Evolutionary conservation across 2,329 filamentous ascomycete genomes (phyloP).

Genomic region (Teratosphaeria viscida): DNA sequence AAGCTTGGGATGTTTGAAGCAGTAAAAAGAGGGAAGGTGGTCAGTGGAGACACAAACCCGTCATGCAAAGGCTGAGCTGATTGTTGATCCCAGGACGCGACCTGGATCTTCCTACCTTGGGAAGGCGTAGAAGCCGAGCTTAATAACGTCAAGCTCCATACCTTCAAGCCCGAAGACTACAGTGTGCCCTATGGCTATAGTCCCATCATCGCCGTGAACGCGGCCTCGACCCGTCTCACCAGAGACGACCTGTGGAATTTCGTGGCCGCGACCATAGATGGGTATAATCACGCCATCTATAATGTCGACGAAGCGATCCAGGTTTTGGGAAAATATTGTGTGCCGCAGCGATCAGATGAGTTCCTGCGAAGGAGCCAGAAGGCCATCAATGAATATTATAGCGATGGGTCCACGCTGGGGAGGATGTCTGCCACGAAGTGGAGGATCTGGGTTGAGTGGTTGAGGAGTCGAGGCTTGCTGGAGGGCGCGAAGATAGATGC

Average conservation of each 20-base stretch:
- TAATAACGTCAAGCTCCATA: slow-evolving; percentile 12
- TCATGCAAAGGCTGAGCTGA: neutral
- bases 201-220: slow-evolving; percentile 22
- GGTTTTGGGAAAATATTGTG: slow-evolving; percentile 8
- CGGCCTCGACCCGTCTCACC: slow-evolving; percentile 5
- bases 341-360: slow-evolving; percentile 12
- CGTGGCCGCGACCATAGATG: slow-evolving; percentile 18
- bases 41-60: neutral
- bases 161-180: slow-evolving; percentile 17
- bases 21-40: slow-evolving; percentile 15
- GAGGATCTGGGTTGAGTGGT: slow-evolving; percentile 11
- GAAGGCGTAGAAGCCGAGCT: slow-evolving; percentile 23
- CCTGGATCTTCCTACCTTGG: slow-evolving; percentile 26
- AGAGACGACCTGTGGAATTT: slow-evolving; percentile 16
- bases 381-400: slow-evolving; percentile 21
- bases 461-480: slow-evolving; percentile 5
- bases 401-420: slow-evolving; percentile 12
- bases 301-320: slow-evolving; percentile 11
- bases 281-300: slow-evolving; percentile 17
- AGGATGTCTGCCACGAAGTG: slow-evolving; percentile 11
- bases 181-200: slow-evolving; percentile 24
- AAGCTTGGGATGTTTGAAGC: slow-evolving; percentile 23
- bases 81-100: slow-evolving; percentile 13
- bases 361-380: slow-evolving; percentile 21
- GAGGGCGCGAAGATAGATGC: neutral